Evolutionary conservation across 2,329 filamentous ascomycete genomes (phyloP), one percentile per base, ranked within the genome.

Genomic region (Bipolaris sorokiniana): DNA sequence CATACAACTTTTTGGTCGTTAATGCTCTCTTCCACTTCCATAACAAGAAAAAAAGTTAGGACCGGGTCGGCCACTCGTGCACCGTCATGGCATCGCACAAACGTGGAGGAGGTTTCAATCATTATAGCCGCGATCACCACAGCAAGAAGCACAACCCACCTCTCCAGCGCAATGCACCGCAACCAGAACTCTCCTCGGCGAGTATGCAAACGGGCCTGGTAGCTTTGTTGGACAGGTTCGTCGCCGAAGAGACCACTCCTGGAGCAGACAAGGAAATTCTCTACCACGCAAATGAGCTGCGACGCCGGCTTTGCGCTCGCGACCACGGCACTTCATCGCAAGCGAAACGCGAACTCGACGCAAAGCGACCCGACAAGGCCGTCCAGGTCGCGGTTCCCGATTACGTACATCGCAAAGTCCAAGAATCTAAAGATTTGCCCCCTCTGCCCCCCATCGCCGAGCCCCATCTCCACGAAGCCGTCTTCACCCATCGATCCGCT

Each of bases 401-500:
- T 15, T 76, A 75, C 55, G 54, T 73, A 28, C 50, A 66, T 23
- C 63, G 66, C 52, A 68, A 60, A 42, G 56, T 75, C 18, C 54
- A 64, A 6, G 58, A 49, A 7, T 74, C 81, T 3, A 62, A 68
- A 15, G 59, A 75, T 1, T 70, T 85, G 1, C 88, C 88, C 3
- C 80, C 83, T 1, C 77, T 92, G 1, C 90, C 90, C 3, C 71
- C 78, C 9, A 84, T 92, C 48, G 68, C 81, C 5, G 83, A 92
- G 61, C 77, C 82, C 0, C 76, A 79, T 20, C 80, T 93, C 16
- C 85, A 88, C 65, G 78, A 77, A 23, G 83, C 86, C 15, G 85
- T 87, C 10, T 89, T 93, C 67, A 91, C 84, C 1, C 91, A 94
- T 66, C 78, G 58, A 5, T 73, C 73, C 7, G 52, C 61, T 41